Evolutionary conservation across 164 flowering plant genomes (phyloP), one percentile per base, ranked within the genome.

Genomic region (Berberis thunbergii): DNA sequence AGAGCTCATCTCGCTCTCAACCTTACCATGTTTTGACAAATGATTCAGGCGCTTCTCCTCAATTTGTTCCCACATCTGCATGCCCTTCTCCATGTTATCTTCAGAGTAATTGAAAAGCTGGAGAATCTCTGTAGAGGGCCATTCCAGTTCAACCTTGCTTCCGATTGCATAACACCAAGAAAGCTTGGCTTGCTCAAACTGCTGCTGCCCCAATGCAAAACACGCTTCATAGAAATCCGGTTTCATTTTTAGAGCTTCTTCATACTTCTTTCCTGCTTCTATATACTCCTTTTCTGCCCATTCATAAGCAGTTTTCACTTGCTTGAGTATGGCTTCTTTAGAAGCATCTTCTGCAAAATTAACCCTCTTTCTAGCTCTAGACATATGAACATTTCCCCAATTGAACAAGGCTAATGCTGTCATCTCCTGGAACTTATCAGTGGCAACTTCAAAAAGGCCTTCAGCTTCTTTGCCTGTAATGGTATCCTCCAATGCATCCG

Each of bases 131-230:
- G 74, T 50, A 42, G 77, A 77, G 40, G 84, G 77, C 89, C 94
- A 81, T 43, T 83, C 83, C 60, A 90, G 60, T 70, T 86, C 89
- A 40, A 73, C 80, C 42, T 80, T 75, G 67, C 55, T 85, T 7
- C 80, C 86, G 57, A 88, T 57, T 7, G 89, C 86, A 79, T 78
- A 85, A 71, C 84, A 83, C 97, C 97, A 93, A 11, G 83, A 75
- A 57, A 88, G 92, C 69, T 81, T 90, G 61, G 97, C 98, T 74
- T 77, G 88, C 80, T 93, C 98, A 70, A 87, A 91, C 69, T 91
- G 92, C 68, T 86, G 89, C 75, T 79, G 88, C 60, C 88, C 96
- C 12, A 87, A 76, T 9, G 98, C 98, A 55, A 93, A 79, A 72
- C 71, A 60, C 2, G 79, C 92, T 76, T 93, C 97, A 70, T 84